Base-by-base conservation (phyloP, 208 protist genomes). In the Perkinsela sp. region DNA sequence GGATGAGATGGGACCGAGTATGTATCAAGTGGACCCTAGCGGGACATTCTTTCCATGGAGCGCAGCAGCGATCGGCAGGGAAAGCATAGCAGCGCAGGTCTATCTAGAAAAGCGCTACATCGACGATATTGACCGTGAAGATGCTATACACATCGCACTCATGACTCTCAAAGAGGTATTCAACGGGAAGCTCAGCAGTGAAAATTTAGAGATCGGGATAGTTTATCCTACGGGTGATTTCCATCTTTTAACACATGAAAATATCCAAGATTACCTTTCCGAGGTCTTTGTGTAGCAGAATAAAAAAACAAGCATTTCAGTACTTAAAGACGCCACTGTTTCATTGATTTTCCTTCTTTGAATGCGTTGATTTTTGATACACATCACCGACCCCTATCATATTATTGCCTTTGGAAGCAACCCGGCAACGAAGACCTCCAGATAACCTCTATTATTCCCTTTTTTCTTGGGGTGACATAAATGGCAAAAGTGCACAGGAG, bases 21-120 rank as follows among this genome's bases (percentile, higher is more conserved):
- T 99, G 0, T 99, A 96, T 72, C 97, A 99, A 73, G 79, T 96
- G 0, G 97, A 99, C 77, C 97, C 96, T 30, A 96, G 89, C 67
- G 97, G 97, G 29, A 96, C 95, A 1, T 99, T 96, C 79, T 98
- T 84, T 75, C 88, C 92, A 1, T 99, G 97, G 97, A 99, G 99
- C 82, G 97, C 97, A 1, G 92, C 95, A 6, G 94, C 96, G 0
- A 98, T 99, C 75, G 97, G 97, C 30, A 96, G 97, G 68, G 93
- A 94, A 73, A 93, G 89, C 71, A 74, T 90, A 1, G 96, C 95
- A 67, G 91, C 94, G 15, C 98, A 97, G 73, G 95, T 92, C 1
- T 98, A 98, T 72, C 73, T 99, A 31, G 96, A 99, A 81, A 99
- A 99, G 81, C 89, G 94, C 15, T 97, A 96, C 75, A 94, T 83